Conservation (phyloP, 345 rosid species). For the Sapria himalayana region DNA sequence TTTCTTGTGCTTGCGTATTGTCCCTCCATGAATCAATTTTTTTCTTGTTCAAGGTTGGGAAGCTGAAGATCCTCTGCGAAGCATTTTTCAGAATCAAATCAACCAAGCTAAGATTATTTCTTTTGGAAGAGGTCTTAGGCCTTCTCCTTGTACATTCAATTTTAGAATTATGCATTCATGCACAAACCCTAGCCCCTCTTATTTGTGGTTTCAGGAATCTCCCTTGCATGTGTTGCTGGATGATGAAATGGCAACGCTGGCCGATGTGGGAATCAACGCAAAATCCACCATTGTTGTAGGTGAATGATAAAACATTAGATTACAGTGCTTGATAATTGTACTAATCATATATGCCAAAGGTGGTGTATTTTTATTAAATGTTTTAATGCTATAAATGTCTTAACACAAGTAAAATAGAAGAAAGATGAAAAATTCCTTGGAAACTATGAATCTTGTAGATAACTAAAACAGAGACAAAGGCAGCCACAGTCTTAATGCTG, state of each 20-base stretch:
- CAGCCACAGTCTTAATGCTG: slow-evolving; percentile 14
- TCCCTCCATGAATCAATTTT: background rate
- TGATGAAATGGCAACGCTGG: slow-evolving; percentile 51
- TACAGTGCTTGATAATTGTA: no score
- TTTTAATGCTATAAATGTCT: no score
- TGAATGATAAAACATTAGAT: no score
- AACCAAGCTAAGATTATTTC: slow-evolving; percentile 30
- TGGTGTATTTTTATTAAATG: no score
- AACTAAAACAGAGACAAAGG: no score
- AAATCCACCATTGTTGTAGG: slow-evolving; percentile 54
- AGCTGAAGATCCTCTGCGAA: slow-evolving; percentile 64
- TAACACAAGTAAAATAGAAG: no score
- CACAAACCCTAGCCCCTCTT: no score
- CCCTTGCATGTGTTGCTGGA: slow-evolving; percentile 52
- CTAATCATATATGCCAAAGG: no score
- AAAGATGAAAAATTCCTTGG: no score
- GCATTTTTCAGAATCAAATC: slow-evolving; percentile 55
- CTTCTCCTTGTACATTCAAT: no score
- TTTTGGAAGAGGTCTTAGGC: slow-evolving; percentile 59
- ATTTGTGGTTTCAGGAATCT: slow-evolving; percentile 29
- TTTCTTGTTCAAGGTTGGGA: slow-evolving; percentile 36
- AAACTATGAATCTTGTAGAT: no score
- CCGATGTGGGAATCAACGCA: slow-evolving; percentile 45
- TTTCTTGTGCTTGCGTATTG: background rate
- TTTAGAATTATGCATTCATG: no score